A percentile compares a stretch with the other conserved stretches of the same genome.
These are phyloP conservation scores for Pseudoneurospora amorphoporcata DNA, from an alignment of 495 filamentous ascomycete species.

Conservation along the genomic window DNA sequence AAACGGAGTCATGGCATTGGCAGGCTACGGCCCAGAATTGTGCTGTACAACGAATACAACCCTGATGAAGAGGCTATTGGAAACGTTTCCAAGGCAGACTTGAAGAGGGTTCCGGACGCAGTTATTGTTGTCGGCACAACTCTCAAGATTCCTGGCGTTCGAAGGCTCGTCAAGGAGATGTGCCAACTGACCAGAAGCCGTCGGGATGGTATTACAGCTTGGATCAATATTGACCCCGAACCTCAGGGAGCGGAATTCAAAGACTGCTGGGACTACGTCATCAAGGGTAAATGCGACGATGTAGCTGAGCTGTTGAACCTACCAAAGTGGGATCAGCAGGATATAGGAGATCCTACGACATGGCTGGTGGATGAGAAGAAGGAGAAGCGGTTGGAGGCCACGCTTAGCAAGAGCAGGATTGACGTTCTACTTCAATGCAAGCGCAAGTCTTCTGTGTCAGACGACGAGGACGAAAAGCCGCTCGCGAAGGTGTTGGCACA, in stretches of 20 bases:
- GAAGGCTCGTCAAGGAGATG: constrained; percentile 81
- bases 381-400: constrained; percentile 20
- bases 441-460: constrained; percentile 13
- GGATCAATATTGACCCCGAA: constrained; percentile 82
- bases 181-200: constrained; percentile 68
- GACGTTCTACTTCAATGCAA: constrained; percentile 29
- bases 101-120: constrained; percentile 77
- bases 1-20: constrained; percentile 93
- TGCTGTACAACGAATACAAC: constrained; percentile 94
- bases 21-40: constrained; percentile 80
- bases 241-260: constrained; percentile 78
- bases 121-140: constrained; percentile 92
- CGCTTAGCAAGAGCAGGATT: constrained; percentile 26
- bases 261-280: constrained; percentile 83
- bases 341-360: constrained; percentile 23
- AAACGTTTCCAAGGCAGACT: constrained; percentile 71
- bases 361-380: constrained; percentile 33
- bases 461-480: constrained; percentile 10
- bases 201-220: constrained; percentile 82
- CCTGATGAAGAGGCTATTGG: constrained; percentile 95
- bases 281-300: constrained; percentile 79
- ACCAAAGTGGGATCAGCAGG: constrained; percentile 63
- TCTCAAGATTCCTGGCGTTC: constrained; percentile 86
- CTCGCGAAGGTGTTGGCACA: constrained; percentile 13
- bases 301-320: constrained; percentile 67